Evolutionary conservation across 2,329 filamentous ascomycete genomes (phyloP), one percentile per base, ranked within the genome.

Genomic region (Hyphodiscus sp.): DNA sequence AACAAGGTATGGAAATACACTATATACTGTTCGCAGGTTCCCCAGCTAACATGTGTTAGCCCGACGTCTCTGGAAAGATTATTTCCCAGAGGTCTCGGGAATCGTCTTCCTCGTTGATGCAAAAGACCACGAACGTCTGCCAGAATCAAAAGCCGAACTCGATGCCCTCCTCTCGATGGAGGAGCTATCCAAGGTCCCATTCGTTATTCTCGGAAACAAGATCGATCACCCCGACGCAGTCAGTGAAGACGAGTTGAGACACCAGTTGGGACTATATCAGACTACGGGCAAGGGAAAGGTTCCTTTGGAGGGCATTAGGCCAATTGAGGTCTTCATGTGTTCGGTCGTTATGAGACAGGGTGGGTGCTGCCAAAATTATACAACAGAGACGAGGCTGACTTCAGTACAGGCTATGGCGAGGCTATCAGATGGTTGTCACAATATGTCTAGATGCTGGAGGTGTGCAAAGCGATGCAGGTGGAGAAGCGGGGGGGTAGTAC

Each of bases 251-350:
- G 90, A 96, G 76, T 81, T 97, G 68, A 83, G 94, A 72, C 86
- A 92, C 70, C 87, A 91, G 71, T 79, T 99, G 55, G 94, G 94
- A 59, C 75, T 99, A 67, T 97, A 95, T 76, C 92, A 97, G 75
- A 96, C 91, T 52, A 96, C 90, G 57, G 91, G 91, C 67, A 96
- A 96, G 82, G 91, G 91, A 73, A 95, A 95, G 80, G 86, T 95
- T 58, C 89, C 87, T 60, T 79, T 94, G 63, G 91, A 96, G 77
- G 90, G 90, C 33, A 95, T 96, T 73, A 81, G 91, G 65, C 90
- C 91, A 20, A 92, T 99, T 68, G 94, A 99, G 80, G 83, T 97
- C 59, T 97, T 97, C 75, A 95, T 99, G 94, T 97, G 91, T 82
- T 95, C 89, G 66, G 91, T 97, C 63, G 92, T 97, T 59, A 96